Evolutionary conservation across 2,329 filamentous ascomycete genomes (phyloP).

Genomic region (Fusarium lyarnte): DNA sequence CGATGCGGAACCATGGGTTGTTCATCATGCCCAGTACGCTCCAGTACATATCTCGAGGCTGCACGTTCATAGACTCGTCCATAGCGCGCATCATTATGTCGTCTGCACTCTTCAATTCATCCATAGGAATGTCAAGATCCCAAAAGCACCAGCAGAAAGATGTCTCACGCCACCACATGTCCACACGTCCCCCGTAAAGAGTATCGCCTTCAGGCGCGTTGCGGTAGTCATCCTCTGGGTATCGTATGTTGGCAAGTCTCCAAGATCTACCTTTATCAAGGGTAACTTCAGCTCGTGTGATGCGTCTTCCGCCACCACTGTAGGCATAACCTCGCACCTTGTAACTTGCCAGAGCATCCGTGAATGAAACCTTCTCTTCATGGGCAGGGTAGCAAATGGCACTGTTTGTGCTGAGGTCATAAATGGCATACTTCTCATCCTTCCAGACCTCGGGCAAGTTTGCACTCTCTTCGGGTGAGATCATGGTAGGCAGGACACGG

Average conservation of each 20-base stretch:
- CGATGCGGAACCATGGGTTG: slow-evolving; percentile 90
- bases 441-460: slow-evolving; percentile 81
- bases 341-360: slow-evolving; percentile 63
- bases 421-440: slow-evolving; percentile 92
- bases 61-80: slow-evolving; percentile 88
- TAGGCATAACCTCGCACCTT: slow-evolving; percentile 85
- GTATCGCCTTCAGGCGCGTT: slow-evolving; percentile 63
- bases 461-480: slow-evolving; percentile 82
- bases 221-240: slow-evolving; percentile 87
- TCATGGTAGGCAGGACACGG: slow-evolving; percentile 84
- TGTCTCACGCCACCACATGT: slow-evolving; percentile 83
- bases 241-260: slow-evolving; percentile 79
- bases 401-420: slow-evolving; percentile 89
- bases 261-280: slow-evolving; percentile 85
- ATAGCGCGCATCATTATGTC: slow-evolving; percentile 86
- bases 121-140: slow-evolving; percentile 73
- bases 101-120: slow-evolving; percentile 69
- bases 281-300: slow-evolving; percentile 85
- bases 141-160: slow-evolving; percentile 96
- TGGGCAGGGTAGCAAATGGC: slow-evolving; percentile 84
- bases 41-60: slow-evolving; percentile 97
- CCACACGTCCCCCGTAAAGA: slow-evolving; percentile 80
- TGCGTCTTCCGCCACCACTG: slow-evolving; percentile 82
- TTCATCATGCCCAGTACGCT: slow-evolving; percentile 98
- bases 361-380: slow-evolving; percentile 70